Conservation (phyloP, 805 yeast genomes). For the Vanderwaltozyma tropicalis region DNA sequence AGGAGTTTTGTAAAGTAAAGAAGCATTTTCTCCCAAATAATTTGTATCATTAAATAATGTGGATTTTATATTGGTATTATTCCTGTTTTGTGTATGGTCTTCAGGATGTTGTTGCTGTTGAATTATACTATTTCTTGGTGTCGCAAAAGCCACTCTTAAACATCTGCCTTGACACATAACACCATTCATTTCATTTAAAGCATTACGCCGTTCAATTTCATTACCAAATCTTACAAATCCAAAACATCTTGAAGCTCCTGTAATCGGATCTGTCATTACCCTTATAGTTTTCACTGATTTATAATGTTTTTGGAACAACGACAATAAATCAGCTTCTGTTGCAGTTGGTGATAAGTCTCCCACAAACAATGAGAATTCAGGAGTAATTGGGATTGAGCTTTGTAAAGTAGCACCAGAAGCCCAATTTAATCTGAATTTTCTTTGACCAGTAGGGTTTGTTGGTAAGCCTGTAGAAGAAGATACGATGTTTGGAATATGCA, state of each 20-base stretch:
- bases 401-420: constrained; percentile 71
- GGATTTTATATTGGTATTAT: constrained; percentile 7
- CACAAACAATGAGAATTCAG: constrained; percentile 71
- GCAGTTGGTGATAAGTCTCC: constrained; percentile 73
- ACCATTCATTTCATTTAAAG: constrained; percentile 67
- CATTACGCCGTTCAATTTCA: constrained; percentile 57
- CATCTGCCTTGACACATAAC: constrained; percentile 73
- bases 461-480: constrained; percentile 13
- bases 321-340: constrained; percentile 68
- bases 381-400: constrained; percentile 61
- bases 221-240: constrained; percentile 71
- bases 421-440: constrained; percentile 70
- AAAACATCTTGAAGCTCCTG: constrained; percentile 68
- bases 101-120: not conserved
- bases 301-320: constrained; percentile 59
- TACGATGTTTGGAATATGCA: constrained; percentile 43
- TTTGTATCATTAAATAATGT: too few relatives aligned
- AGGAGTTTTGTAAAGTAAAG: too few relatives aligned
- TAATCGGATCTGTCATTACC: constrained; percentile 77
- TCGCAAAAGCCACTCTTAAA: constrained; percentile 67
- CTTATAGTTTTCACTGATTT: constrained; percentile 65
- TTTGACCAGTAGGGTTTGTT: constrained; percentile 34
- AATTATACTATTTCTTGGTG: constrained; percentile 45
- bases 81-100: constrained; percentile 4
- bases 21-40: too few relatives aligned